Base-by-base conservation (phyloP, 129 eudicot genomes). In the Flaveria trinervia region DNA sequence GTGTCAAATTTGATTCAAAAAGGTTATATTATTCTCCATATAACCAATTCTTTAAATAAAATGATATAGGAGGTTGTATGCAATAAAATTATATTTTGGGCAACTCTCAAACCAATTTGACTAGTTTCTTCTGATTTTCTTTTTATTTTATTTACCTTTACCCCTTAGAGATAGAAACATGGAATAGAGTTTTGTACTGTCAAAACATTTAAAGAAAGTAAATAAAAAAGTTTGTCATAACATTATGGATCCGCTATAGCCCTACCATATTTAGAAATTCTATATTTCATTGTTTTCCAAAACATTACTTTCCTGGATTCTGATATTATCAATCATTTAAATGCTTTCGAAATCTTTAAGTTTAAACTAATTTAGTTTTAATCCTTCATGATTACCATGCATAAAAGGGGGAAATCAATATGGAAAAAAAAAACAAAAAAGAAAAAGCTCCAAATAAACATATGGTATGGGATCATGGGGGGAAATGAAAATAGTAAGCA, bases 341-440 rank as follows among this genome's bases (percentile, higher is more conserved):
- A 46, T 4, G 14, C 4, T 33, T 25, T 14, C 1, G 45, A 25
- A 28, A 48, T 26, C 4, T 49, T 23, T 3, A 70, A 28, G 60
- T 23, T 70, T 26, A 70, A 7, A 14, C 25, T 49, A 10, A 70
- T 25, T 70, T 70, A 26, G 55, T 50, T 7, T 70, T 26, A 5
- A 1, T 2, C 61, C 50, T 52, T 39, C 30, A 44, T 50, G 57
- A 61, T 48, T 56, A 56, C 10, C 52, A 45, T 74, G 60, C 61
- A 45, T 48, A 46, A 28, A 75, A 28, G 14, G 61, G 57, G 36
- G 9, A 48, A 39, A 62, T 50, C 62, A 48, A 75, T 15, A 70
- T 23, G 56, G 2, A 25, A 7, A 70, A 45, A 22, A 22, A 13
- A 1, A 3, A 15, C 6, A 52, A 7, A 30, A 1, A 4, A n/a